These are phyloP conservation scores for Pichia eremophila DNA, from an alignment of 805 yeast species.

Conservation along the genomic window DNA sequence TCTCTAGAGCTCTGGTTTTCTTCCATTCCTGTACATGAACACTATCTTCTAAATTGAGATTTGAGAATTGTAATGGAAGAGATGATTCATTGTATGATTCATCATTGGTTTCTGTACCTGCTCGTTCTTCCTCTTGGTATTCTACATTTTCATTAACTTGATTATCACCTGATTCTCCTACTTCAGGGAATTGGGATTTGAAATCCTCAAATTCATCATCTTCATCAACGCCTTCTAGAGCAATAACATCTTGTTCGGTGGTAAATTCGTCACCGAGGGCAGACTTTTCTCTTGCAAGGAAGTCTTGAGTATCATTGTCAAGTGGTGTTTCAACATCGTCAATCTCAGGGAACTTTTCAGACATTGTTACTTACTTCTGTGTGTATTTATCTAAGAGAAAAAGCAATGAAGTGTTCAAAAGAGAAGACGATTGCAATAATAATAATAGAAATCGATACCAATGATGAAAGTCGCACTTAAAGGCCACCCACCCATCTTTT, in stretches of 20 bases:
- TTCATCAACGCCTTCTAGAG: constrained; percentile 23
- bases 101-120: constrained; percentile 17
- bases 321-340: constrained; percentile 28
- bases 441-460: no score
- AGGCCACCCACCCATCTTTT: no score
- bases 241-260: constrained; percentile 48
- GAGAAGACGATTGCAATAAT: no score
- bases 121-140: constrained; percentile 5
- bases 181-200: constrained; percentile 57
- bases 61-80: constrained; percentile 33
- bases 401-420: no score
- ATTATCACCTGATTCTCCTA: constrained; percentile 20
- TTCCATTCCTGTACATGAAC: constrained; percentile 69
- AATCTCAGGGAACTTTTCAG: constrained; percentile 71
- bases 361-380: constrained; percentile 30
- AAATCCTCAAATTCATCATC: constrained; percentile 48
- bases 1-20: constrained; percentile 68
- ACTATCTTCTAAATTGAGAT: constrained; percentile 37
- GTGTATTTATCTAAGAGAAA: no score
- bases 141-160: neutral
- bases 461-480: no score
- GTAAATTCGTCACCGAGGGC: constrained; percentile 63
- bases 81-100: constrained; percentile 18
- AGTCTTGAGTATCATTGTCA: constrained; percentile 32
- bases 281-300: constrained; percentile 60